Conservation (phyloP, 192 early-diverging fungal species). For the Mortierella antarctica region DNA sequence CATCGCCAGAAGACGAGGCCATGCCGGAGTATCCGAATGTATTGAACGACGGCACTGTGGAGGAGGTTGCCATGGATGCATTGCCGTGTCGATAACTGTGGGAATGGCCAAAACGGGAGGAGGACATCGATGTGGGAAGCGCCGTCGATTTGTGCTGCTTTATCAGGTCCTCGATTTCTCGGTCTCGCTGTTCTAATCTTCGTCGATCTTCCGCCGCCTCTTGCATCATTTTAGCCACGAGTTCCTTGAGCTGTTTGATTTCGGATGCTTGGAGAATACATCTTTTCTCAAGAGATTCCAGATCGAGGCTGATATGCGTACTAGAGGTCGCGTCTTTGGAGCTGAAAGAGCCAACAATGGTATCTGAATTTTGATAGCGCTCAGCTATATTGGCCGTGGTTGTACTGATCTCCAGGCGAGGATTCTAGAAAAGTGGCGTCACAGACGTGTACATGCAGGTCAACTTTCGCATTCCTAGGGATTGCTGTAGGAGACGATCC, state of each 20-base stretch:
- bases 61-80: not conserved
- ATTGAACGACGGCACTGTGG: conserved; percentile 14
- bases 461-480: no score
- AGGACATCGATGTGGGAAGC: conserved; percentile 10
- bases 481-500: no score
- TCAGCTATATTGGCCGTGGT: no score
- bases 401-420: no score
- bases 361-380: not conserved
- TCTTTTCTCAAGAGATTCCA: conserved; percentile 25
- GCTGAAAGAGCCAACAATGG: no score
- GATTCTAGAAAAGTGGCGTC: no score
- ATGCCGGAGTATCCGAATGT: not conserved
- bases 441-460: no score
- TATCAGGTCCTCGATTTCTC: conserved; percentile 40
- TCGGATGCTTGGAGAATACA: conserved; percentile 35
- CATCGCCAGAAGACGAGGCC: not conserved
- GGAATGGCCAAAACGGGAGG: not conserved
- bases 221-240: conserved; percentile 24
- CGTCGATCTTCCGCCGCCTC: conserved; percentile 38
- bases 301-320: conserved; percentile 7
- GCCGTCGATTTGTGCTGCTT: conserved; percentile 15
- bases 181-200: conserved; percentile 33
- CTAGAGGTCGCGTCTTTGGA: not conserved
- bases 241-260: conserved; percentile 40
- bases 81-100: not conserved